These are phyloP conservation scores for Viola pubescens DNA, from an alignment of 441 rosid genomes.

Conservation along the genomic window DNA sequence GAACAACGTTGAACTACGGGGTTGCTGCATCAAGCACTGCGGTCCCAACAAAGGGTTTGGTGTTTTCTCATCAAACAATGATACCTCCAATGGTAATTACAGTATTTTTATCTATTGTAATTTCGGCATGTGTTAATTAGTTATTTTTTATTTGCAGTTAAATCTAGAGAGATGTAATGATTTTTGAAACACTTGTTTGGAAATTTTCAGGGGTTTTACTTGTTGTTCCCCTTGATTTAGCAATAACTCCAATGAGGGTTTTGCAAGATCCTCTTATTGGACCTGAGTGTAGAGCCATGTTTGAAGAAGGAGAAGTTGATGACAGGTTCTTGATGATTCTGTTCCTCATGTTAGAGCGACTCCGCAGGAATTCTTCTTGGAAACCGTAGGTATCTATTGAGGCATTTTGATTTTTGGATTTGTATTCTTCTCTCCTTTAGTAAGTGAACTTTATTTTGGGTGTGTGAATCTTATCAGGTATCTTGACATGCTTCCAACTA, in stretches of 20 bases:
- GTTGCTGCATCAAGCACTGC: conserved; percentile 56
- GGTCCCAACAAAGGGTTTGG: conserved; percentile 64
- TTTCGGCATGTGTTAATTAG: neutral
- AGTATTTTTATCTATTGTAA: neutral
- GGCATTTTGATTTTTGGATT: neutral
- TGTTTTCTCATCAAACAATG: conserved; percentile 35
- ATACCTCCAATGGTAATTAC: conserved; percentile 40
- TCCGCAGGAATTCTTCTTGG: conserved; percentile 76
- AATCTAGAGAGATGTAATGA: neutral
- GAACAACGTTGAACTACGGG: conserved; percentile 62
- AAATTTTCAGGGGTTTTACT: conserved; percentile 52
- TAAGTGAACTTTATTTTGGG: conserved; percentile 13
- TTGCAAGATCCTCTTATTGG: conserved; percentile 87
- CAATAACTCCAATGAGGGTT: conserved; percentile 94
- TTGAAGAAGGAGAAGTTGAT: conserved; percentile 75
- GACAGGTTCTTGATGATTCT: conserved; percentile 80
- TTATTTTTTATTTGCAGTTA: neutral
- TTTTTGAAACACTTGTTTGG: neutral
- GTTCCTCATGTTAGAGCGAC: conserved; percentile 73
- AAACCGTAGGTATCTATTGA: conserved; percentile 54
- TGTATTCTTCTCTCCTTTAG: neutral
- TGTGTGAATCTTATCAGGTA: conserved; percentile 38
- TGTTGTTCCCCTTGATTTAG: conserved; percentile 73
- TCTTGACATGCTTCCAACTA: conserved; percentile 80
- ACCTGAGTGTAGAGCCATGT: conserved; percentile 76